phyloP scores from a whole-genome alignment of 176 grass and related monocot genomes.

The Lolium multiflorum region DNA sequence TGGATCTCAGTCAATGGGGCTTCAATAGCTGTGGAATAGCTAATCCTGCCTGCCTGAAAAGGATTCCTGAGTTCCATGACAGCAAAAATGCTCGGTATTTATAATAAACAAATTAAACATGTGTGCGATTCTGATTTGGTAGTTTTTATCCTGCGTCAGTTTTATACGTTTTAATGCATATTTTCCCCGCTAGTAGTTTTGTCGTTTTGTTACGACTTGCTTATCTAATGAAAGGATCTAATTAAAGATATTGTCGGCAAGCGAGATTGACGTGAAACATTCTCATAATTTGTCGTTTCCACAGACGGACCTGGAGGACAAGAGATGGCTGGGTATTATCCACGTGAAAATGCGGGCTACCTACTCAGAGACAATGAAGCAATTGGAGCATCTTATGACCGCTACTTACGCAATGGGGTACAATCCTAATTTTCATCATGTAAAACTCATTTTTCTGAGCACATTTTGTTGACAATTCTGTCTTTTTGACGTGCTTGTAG shows the following conservation, averaged over 20 bases:
- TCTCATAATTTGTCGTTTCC: not conserved
- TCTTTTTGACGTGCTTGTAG: conserved; percentile 35
- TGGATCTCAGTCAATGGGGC: not conserved
- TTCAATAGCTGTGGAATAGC: not conserved
- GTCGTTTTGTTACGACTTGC: not conserved
- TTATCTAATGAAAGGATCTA: conserved; percentile 2
- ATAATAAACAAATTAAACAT: not conserved
- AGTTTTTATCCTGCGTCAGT: not conserved
- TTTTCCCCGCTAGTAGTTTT: not conserved
- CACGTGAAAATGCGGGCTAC: conserved; percentile 68
- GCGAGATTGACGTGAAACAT: not conserved
- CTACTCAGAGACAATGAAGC: conserved; percentile 90
- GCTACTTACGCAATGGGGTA: conserved; percentile 99
- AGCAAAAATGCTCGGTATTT: not conserved
- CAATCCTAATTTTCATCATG: not conserved
- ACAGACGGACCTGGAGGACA: conserved; percentile 75
- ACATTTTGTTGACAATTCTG: not conserved
- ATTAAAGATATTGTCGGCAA: not conserved
- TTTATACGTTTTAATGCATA: not conserved
- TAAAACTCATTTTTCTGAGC: not conserved
- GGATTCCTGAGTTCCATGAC: not conserved
- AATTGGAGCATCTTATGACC: conserved; percentile 94
- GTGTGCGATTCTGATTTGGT: not conserved
- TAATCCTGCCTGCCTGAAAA: not conserved
- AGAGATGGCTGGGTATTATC: conserved; percentile 85